Percentiles rank a stretch among this genome's conserved stretches.
Evolutionary conservation across 345 rosid species (phyloP).

Genomic region (Melastoma malabathricum): DNA sequence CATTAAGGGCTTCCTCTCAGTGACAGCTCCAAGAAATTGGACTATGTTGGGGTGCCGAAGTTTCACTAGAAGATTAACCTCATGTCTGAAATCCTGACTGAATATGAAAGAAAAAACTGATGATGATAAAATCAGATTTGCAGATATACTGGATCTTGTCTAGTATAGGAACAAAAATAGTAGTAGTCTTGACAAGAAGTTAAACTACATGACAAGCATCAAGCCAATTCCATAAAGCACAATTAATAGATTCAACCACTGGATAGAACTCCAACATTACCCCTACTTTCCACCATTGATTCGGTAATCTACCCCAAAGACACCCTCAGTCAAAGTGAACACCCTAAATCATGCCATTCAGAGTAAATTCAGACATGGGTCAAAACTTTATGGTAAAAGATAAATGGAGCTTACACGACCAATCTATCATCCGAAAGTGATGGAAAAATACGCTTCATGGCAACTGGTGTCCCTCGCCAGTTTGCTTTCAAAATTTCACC

Average conservation of each 20-base stretch:
- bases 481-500: constrained; percentile 89
- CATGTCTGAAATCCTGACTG: constrained; percentile 99
- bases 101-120: constrained; percentile 12
- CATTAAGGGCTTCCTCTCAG: constrained; percentile 99
- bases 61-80: constrained; percentile 90
- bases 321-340: too few species aligned
- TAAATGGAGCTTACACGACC: constrained; percentile 62
- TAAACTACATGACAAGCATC: too few species aligned
- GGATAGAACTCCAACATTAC: too few species aligned
- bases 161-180: too few species aligned
- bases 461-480: constrained; percentile 99
- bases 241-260: too few species aligned
- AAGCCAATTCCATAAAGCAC: too few species aligned
- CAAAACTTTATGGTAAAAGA: not conserved
- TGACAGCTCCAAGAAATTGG: constrained; percentile 96
- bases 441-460: constrained; percentile 93
- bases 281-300: too few species aligned
- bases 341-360: constrained; percentile 2
- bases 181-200: too few species aligned
- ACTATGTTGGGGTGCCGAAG: constrained; percentile 99
- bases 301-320: too few species aligned
- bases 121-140: too few species aligned
- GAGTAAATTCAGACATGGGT: too few species aligned
- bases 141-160: too few species aligned
- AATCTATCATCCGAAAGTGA: constrained; percentile 96